phyloP scores from a whole-genome alignment of 2,329 filamentous ascomycete species.

The Fusarium subglutinans region DNA sequence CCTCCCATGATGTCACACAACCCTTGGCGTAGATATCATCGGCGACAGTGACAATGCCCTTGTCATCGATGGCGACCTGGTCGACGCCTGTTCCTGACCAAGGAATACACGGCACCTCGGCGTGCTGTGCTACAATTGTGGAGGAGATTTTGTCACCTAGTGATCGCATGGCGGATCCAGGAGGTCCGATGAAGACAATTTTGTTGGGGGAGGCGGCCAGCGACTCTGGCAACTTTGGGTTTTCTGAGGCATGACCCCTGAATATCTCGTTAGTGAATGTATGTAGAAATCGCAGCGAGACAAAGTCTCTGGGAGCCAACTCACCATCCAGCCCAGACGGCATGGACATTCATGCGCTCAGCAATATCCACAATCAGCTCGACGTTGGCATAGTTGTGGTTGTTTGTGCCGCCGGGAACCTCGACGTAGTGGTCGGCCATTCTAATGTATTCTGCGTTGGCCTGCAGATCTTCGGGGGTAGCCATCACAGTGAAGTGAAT shows the following conservation, averaged over 20 bases:
- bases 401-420: slow-evolving; percentile 98
- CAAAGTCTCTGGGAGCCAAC: slow-evolving; percentile 42
- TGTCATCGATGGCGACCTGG: slow-evolving; percentile 77
- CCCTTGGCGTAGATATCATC: slow-evolving; percentile 89
- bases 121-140: slow-evolving; percentile 98
- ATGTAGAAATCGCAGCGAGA: slow-evolving; percentile 1
- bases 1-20: slow-evolving; percentile 88
- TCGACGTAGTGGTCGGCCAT: slow-evolving; percentile 99
- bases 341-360: slow-evolving; percentile 97
- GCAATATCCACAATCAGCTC: slow-evolving; percentile 99
- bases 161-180: slow-evolving; percentile 97
- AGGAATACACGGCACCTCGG: slow-evolving; percentile 95
- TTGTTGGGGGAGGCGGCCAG: slow-evolving; percentile 96
- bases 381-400: slow-evolving; percentile 99
- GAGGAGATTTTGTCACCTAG: slow-evolving; percentile 99
- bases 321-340: slow-evolving; percentile 98
- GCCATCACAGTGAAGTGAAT: slow-evolving; percentile 99
- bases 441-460: slow-evolving; percentile 98
- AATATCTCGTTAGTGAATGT: slow-evolving; percentile 47
- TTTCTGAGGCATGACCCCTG: slow-evolving; percentile 97
- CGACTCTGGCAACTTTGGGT: slow-evolving; percentile 96
- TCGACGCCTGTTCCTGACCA: slow-evolving; percentile 97
- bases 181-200: slow-evolving; percentile 98
- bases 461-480: slow-evolving; percentile 94
- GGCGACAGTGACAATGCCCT: slow-evolving; percentile 91